phyloP scores from a whole-genome alignment of 345 rosid species.

The Rhizophora apiculata region DNA sequence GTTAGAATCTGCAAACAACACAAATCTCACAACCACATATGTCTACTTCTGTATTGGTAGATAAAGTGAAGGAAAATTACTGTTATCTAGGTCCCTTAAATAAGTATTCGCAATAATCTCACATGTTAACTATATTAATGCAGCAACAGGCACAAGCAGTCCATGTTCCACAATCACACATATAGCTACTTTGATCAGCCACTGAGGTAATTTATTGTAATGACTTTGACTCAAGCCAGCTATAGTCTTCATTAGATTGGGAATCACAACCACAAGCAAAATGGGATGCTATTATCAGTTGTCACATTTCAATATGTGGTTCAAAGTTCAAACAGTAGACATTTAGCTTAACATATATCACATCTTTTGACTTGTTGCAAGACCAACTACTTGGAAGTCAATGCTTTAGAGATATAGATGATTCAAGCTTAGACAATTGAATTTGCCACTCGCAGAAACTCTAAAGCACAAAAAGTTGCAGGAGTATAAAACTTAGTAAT shows the following conservation, averaged over 20 bases:
- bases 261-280: background rate
- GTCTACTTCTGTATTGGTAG: background rate
- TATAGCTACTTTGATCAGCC: background rate
- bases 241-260: background rate
- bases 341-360: background rate
- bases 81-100: background rate
- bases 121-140: background rate
- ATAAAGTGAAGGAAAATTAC: background rate
- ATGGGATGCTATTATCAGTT: background rate
- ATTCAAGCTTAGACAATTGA: background rate
- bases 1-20: background rate
- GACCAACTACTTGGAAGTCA: background rate
- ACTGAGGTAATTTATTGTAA: background rate
- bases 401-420: background rate
- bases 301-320: background rate
- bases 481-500: background rate
- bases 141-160: background rate
- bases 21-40: background rate
- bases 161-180: background rate
- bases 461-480: background rate
- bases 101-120: background rate
- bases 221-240: background rate
- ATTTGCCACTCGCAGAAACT: background rate
- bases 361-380: background rate
- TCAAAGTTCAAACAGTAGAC: background rate